Percentiles rank a stretch among this genome's conserved stretches.
Evolutionary conservation across 2,329 filamentous ascomycete genomes (phyloP).

Genomic region (Ceratocystis huliohia): DNA sequence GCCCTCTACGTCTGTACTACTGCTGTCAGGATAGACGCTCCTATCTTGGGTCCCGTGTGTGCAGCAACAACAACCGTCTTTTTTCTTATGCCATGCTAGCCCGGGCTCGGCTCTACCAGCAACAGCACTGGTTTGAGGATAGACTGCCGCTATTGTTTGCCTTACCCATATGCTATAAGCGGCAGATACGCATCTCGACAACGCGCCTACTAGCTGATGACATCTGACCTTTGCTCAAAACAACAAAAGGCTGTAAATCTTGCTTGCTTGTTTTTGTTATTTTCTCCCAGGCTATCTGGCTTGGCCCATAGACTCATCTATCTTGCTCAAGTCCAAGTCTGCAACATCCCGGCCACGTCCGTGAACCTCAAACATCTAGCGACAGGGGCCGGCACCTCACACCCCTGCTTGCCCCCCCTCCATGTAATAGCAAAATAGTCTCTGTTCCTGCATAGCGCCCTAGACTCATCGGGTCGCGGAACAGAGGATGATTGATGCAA

Average conservation of each 20-base stretch:
- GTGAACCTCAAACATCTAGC: constrained; percentile 17
- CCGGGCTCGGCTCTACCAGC: no score
- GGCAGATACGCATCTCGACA: no score
- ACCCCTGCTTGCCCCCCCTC: not conserved
- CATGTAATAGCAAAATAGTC: not conserved
- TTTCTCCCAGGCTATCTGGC: not conserved
- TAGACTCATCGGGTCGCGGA: not conserved
- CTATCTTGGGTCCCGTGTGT: no score
- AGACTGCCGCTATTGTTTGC: no score
- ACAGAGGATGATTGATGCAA: constrained; percentile 9
- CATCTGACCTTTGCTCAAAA: no score
- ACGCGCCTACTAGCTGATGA: no score
- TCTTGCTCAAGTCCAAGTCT: not conserved
- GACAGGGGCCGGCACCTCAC: not conserved
- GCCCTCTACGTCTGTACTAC: not conserved
- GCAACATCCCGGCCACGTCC: constrained; percentile 4
- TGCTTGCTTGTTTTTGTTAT: not conserved
- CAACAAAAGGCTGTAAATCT: no score
- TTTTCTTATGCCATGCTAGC: no score
- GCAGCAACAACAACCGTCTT: no score
- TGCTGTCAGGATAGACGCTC: no score
- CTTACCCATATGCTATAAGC: no score
- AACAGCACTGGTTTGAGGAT: no score
- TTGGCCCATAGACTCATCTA: not conserved
- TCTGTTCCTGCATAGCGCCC: not conserved